Evolutionary conservation across 768 basidiomycete species (phyloP).

Genomic region (Podaxis pistillaris): DNA sequence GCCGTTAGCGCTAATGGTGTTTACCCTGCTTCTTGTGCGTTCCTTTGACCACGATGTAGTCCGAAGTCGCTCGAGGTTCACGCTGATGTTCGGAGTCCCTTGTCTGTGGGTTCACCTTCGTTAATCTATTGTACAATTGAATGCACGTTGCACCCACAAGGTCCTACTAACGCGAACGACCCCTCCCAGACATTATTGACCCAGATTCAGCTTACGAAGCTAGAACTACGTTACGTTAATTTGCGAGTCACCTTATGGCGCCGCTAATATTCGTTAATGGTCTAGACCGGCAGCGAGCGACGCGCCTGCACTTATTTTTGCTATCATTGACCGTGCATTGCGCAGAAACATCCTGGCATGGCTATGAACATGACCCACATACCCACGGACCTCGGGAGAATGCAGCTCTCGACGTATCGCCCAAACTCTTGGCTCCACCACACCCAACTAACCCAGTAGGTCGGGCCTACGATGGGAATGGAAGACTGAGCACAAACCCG

Average conservation of each 20-base stretch:
- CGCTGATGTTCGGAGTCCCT: background rate
- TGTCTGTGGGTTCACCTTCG: background rate
- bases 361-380: background rate
- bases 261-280: background rate
- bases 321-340: background rate
- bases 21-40: background rate
- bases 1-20: background rate
- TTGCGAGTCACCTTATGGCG: background rate
- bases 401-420: background rate
- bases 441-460: no score
- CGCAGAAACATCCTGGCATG: background rate
- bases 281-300: background rate
- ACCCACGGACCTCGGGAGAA: background rate
- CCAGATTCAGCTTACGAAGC: background rate
- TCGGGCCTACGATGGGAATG: background rate
- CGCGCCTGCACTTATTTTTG: background rate
- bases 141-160: slow-evolving; percentile 6
- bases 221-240: background rate
- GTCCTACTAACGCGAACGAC: background rate
- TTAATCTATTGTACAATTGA: background rate
- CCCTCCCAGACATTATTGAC: background rate
- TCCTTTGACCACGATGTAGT: background rate
- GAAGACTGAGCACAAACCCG: background rate
- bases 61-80: background rate
- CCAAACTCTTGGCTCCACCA: background rate